phyloP scores from a whole-genome alignment of 1,284 basidiomycete genomes.

The Ceratobasidium sp. region DNA sequence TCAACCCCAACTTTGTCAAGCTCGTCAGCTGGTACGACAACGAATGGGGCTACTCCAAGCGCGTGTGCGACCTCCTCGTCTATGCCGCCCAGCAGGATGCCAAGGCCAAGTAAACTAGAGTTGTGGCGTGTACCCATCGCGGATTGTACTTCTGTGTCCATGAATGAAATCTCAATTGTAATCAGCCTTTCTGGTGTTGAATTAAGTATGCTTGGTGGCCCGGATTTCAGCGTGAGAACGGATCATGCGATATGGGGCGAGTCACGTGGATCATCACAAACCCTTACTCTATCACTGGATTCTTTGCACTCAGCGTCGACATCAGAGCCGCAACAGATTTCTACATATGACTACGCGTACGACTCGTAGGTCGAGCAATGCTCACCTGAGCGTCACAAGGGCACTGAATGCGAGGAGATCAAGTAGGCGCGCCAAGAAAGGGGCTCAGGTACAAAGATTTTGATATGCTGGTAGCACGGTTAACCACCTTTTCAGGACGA shows the following conservation, averaged over 20 bases:
- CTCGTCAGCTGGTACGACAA: conserved; percentile 96
- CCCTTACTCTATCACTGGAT: conserved; percentile 1
- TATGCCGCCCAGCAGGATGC: conserved; percentile 80
- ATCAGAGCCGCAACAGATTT: neutral
- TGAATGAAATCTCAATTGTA: too few species aligned
- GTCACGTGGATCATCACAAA: conserved; percentile 10
- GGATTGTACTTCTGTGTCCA: too few species aligned
- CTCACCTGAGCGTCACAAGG: neutral
- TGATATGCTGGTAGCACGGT: neutral
- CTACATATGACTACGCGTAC: conserved; percentile 17
- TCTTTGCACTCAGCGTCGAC: neutral
- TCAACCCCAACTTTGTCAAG: conserved; percentile 96
- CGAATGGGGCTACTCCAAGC: conserved; percentile 95
- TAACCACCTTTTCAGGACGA: conserved; percentile 8
- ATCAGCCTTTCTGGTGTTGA: too few species aligned
- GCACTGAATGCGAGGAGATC: conserved; percentile 6
- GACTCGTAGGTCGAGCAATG: neutral
- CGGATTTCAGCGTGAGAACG: too few species aligned
- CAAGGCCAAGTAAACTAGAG: conserved; percentile 1
- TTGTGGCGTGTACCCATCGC: neutral
- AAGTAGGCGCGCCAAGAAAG: neutral
- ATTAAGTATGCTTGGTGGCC: too few species aligned
- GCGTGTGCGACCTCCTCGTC: conserved; percentile 90
- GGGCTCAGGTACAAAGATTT: neutral
- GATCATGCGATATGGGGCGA: too few species aligned